Percentiles rank a stretch among this genome's conserved stretches.
These are phyloP conservation scores for Saturnispora quitensis DNA, from an alignment of 805 yeast genomes.

Conservation along the genomic window DNA sequence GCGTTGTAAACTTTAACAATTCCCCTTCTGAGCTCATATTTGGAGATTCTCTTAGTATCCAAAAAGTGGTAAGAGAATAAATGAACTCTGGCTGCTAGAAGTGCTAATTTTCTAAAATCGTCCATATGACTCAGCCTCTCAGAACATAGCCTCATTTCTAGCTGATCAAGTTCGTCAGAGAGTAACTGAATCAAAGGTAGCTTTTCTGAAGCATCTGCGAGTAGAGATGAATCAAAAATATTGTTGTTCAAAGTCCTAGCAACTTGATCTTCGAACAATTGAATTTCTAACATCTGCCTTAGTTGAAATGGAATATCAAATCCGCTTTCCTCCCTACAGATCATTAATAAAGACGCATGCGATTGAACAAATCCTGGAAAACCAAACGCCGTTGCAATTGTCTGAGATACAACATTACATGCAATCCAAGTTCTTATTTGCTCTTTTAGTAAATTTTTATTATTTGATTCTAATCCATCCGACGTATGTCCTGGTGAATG, in stretches of 20 bases:
- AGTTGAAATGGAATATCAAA: slow-evolving; percentile 47
- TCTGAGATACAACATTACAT: slow-evolving; percentile 83
- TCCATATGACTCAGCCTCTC: slow-evolving; percentile 41
- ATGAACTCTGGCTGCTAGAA: slow-evolving; percentile 72
- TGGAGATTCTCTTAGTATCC: slow-evolving; percentile 43
- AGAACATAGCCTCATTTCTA: slow-evolving; percentile 47
- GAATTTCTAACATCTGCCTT: slow-evolving; percentile 71
- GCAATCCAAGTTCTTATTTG: slow-evolving; percentile 89
- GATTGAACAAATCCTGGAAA: slow-evolving; percentile 88
- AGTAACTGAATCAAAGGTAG: slow-evolving; percentile 66
- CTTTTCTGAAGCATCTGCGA: slow-evolving; percentile 60
- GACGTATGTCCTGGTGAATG: slow-evolving; percentile 66
- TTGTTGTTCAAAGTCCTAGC: slow-evolving; percentile 69
- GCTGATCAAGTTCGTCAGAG: slow-evolving; percentile 61
- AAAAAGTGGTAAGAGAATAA: slow-evolving; percentile 73
- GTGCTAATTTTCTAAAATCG: slow-evolving; percentile 58
- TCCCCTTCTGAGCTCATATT: slow-evolving; percentile 61
- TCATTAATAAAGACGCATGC: slow-evolving; percentile 56
- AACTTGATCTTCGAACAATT: slow-evolving; percentile 79
- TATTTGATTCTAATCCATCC: slow-evolving; percentile 37
- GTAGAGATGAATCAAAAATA: slow-evolving; percentile 54
- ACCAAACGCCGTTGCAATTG: slow-evolving; percentile 87
- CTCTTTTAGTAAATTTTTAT: slow-evolving; percentile 50
- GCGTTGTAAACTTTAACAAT: slow-evolving; percentile 73
- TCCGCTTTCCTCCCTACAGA: slow-evolving; percentile 40